Base-by-base conservation (phyloP, 306 rosid species). In the Nissolia schottii region DNA sequence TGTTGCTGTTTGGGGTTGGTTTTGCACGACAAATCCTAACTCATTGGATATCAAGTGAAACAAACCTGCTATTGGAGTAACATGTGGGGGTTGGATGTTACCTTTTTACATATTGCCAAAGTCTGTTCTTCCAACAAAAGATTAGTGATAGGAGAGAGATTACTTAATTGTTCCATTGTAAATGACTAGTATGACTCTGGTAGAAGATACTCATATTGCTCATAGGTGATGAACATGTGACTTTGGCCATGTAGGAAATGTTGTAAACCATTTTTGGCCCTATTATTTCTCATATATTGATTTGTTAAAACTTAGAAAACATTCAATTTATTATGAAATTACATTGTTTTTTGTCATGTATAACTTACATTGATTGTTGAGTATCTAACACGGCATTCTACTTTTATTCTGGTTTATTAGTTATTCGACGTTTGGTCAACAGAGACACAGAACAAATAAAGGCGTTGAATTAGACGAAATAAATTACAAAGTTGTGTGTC, bases 231-330 rank as follows among this genome's bases (percentile, higher is more conserved):
- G 34, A 28, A 31, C 15, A 13, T 23, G 22, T 31, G 38, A 15
- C 53, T 54, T 63, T 57, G 24, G 67, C 57, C 40, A 27, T 45
- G 4, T 51, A 59, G 11, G 14, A 63, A 68, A 45, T 73, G 67
- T 64, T 80, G 62, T 80, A 60, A 43, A 71, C 48, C 0, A 37
- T 27, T 73, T 46, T 67, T 25, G 67, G 55, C 43, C 38, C 82
- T 37, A 45, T 68, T 12, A 37, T 29, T 31, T 23, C 54, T 61
- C 12, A 29, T 51, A 50, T 48, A 53, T 70, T 70, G 51, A 62
- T 77, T 78, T 38, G 49, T 61, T 70, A 24, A 20, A 76, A 51
- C 40, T 46, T 68, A 51, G 2, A 60, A 37, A 31, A 46, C 55
- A 77, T 78, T 63, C 64, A 40, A 77, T 78, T 63, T 56, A 40